A percentile compares a stretch with the other conserved stretches of the same genome.
phyloP scores from a whole-genome alignment of 345 rosid species.

The Cardamine chenopodiifolia region DNA sequence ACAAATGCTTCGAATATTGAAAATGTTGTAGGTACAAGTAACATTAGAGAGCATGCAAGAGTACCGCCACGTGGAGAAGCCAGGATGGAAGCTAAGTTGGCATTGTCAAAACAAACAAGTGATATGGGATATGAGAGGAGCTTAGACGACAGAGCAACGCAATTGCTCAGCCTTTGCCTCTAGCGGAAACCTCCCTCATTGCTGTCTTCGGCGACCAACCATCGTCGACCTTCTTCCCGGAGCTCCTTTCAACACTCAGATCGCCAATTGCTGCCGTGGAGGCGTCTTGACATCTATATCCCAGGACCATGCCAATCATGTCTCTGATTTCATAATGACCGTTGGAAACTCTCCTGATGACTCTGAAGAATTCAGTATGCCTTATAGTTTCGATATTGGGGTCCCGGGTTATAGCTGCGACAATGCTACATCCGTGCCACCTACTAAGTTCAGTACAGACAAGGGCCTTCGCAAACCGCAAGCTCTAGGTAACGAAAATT shows the following conservation, averaged over 20 bases:
- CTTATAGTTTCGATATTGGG: conserved; percentile 62
- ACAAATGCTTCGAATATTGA: neutral
- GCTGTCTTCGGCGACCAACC: conserved; percentile 62
- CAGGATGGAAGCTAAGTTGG: conserved; percentile 89
- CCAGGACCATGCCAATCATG: conserved; percentile 55
- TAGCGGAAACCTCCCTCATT: conserved; percentile 55
- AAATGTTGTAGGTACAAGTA: conserved; percentile 54
- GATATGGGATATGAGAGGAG: conserved; percentile 77
- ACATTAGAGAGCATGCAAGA: conserved; percentile 63
- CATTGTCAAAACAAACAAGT: conserved; percentile 62
- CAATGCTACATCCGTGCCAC: conserved; percentile 42
- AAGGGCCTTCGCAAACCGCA: conserved; percentile 80
- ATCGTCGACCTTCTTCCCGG: conserved; percentile 81
- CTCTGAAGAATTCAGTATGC: conserved; percentile 45
- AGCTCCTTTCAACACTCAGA: conserved; percentile 54
- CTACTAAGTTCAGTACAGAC: conserved; percentile 49
- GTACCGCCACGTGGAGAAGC: conserved; percentile 72
- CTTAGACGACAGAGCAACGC: conserved; percentile 86
- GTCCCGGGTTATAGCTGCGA: conserved; percentile 74
- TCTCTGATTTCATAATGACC: conserved; percentile 56
- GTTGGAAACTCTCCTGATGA: conserved; percentile 38
- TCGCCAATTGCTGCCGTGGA: conserved; percentile 74
- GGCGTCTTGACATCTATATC: conserved; percentile 66
- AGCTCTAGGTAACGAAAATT: conserved; percentile 54
- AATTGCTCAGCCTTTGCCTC: conserved; percentile 63